Evolutionary conservation across 2,329 filamentous ascomycete species (phyloP), one percentile per base, ranked within the genome.

Genomic region (Colletotrichum sp.): DNA sequence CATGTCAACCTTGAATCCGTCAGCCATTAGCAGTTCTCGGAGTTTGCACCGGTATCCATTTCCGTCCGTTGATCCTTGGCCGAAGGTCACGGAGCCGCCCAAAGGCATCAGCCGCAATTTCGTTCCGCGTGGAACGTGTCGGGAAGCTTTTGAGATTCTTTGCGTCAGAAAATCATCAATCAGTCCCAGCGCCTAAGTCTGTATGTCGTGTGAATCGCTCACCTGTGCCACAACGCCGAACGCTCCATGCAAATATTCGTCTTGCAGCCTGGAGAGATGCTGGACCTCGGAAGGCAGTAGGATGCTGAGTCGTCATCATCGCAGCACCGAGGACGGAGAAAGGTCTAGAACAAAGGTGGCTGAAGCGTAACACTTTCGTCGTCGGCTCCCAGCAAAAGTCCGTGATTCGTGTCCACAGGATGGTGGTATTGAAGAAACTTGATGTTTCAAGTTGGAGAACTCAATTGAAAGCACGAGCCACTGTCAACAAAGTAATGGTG

Each of bases 71-170:
- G 84, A 85, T 3, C 70, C 78, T 30, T 78, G 76, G 22, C 85
- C 85, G 70, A 80, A 83, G 8, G 83, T 85, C 74, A 86, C 83
- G 55, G 84, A 85, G 43, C 83, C 84, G 16, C 85, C 85, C 3
- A 86, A 79, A 0, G 84, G 83, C 82, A 86, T 85, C 43, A 85
- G 55, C n/a, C 78, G 75, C 68, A 79, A 18, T 15, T 13, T 18
- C 18, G 10, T 15, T 32, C 18, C 18, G 28, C 10, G 28, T 8
- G 56, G 7, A 6, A 25, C 22, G 52, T 55, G 25, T 18, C 13
- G 22, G 22, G n/a, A 22, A 18, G 1, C 0, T 28, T 56, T 25
- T 56, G 15, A 25, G 1, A 3, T 2, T 28, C 0, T 28, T 56
- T 8, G 0, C 13, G 25, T 25, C 52, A 25, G 52, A 56, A 55